Conservation (phyloP, 768 basidiomycete genomes). For the Auriculariales sp. region DNA sequence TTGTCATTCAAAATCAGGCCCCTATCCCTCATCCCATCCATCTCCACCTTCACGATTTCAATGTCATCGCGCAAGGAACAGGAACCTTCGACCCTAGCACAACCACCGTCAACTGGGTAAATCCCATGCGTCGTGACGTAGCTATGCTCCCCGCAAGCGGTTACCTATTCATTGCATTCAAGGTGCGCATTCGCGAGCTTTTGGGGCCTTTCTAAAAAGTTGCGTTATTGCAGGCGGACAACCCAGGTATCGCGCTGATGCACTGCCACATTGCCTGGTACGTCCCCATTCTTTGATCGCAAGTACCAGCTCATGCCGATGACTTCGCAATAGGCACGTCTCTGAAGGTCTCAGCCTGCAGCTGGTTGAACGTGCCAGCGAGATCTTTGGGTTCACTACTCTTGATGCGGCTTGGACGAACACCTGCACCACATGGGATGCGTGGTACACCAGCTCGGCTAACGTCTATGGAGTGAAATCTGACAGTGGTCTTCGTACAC, state of each 20-base stretch:
- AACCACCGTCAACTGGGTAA: background rate
- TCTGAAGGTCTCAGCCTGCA: conserved; percentile 2
- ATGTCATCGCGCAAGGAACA: background rate
- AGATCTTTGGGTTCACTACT: background rate
- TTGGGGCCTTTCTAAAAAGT: background rate
- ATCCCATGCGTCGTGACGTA: conserved; percentile 3
- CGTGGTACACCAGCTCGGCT: background rate
- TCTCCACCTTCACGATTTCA: conserved; percentile 13
- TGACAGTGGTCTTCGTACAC: background rate
- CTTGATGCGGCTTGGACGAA: background rate
- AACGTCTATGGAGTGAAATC: background rate
- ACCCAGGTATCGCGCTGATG: conserved; percentile 3
- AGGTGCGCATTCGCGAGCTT: background rate
- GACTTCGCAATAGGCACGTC: no score
- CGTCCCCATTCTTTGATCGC: no score
- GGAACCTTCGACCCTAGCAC: background rate
- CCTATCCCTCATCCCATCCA: conserved; percentile 13
- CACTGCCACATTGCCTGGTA: conserved; percentile 5
- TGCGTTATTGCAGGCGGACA: background rate
- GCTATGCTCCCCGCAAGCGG: conserved; percentile 4
- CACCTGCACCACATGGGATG: background rate
- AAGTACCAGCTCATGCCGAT: no score
- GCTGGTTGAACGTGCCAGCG: background rate
- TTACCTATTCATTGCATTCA: background rate
- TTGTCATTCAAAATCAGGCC: background rate